Conservation (phyloP, 192 early-diverging fungal genomes). For the Backusella westeae region DNA sequence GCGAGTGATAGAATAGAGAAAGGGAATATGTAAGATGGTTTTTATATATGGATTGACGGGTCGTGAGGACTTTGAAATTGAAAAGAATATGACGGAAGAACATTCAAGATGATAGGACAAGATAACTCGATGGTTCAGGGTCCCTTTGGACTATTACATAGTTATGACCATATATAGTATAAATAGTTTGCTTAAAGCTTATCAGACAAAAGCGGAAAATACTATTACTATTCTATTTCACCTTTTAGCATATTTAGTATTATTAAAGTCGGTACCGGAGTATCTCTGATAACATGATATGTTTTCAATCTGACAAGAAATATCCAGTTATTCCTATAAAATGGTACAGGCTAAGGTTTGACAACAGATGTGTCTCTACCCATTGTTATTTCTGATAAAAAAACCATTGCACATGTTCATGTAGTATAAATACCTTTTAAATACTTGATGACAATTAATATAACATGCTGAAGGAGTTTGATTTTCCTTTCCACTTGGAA, state of each 20-base stretch:
- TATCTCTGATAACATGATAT: background rate
- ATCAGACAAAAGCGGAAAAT: background rate
- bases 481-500: background rate
- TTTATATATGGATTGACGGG: background rate
- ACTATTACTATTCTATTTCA: background rate
- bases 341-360: too few relatives aligned
- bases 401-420: too few relatives aligned
- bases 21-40: background rate
- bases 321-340: background rate
- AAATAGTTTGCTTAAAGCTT: background rate
- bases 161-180: background rate
- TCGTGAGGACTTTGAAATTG: background rate
- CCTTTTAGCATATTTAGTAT: background rate
- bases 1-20: background rate
- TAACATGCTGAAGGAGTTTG: background rate
- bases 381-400: too few relatives aligned
- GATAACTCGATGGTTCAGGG: background rate
- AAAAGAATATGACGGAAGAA: background rate
- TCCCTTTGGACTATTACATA: background rate
- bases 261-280: background rate
- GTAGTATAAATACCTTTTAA: too few relatives aligned
- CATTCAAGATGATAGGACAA: background rate
- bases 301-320: background rate
- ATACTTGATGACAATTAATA: too few relatives aligned
- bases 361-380: too few relatives aligned